These are phyloP conservation scores for Suhomyces kunorum DNA, from an alignment of 1,139 yeast genomes.

Conservation along the genomic window DNA sequence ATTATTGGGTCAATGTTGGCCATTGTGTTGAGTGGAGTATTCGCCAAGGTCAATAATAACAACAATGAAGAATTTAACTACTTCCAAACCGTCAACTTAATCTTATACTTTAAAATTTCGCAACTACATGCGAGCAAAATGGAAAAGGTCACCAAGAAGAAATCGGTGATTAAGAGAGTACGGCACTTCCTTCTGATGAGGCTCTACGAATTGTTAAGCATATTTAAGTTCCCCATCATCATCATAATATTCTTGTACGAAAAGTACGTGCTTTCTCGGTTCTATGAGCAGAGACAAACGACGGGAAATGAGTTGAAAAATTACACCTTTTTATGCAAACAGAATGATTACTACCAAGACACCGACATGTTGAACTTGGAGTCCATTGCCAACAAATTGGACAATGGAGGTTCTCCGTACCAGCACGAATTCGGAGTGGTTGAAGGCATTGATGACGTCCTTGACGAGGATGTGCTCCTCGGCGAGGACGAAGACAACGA, in stretches of 20 bases:
- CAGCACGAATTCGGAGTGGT: conserved; percentile 17
- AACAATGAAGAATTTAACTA: conserved; percentile 46
- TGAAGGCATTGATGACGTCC: conserved; percentile 23
- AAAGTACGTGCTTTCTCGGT: conserved; percentile 21
- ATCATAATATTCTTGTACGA: conserved; percentile 38
- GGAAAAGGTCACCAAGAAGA: not conserved
- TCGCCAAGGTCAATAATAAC: conserved; percentile 39
- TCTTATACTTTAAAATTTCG: conserved; percentile 32
- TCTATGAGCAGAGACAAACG: conserved; percentile 16
- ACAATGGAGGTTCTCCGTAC: conserved; percentile 9
- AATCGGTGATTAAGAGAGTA: conserved; percentile 1
- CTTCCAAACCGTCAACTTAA: conserved; percentile 41
- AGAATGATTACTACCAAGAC: conserved; percentile 33
- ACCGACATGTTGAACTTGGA: conserved; percentile 27
- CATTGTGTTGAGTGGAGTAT: conserved; percentile 53
- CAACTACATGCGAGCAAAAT: conserved; percentile 14
- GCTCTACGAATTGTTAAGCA: conserved; percentile 20
- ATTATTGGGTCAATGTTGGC: conserved; percentile 60
- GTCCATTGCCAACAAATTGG: conserved; percentile 7
- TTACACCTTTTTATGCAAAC: conserved; percentile 38
- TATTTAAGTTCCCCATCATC: conserved; percentile 39
- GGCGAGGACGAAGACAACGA: conserved; percentile 16
- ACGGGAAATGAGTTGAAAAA: conserved; percentile 28
- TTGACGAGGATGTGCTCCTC: conserved; percentile 13
- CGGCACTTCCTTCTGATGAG: conserved; percentile 9